Conservation (phyloP, 2,329 filamentous ascomycete genomes). For the Diaporthe citriasiana region DNA sequence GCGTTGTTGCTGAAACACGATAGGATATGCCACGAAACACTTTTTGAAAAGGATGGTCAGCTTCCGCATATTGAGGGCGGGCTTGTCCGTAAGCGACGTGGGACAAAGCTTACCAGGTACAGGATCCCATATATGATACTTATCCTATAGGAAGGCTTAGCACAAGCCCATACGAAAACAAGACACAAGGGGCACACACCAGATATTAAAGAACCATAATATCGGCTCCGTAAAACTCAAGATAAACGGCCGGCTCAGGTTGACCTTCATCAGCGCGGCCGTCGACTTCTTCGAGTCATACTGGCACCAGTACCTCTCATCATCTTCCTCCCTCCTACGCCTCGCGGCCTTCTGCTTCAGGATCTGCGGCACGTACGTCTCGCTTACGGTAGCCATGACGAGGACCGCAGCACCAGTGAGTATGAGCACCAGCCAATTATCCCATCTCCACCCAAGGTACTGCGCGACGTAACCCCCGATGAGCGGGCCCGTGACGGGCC, state of each 20-base stretch:
- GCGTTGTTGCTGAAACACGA: constrained; percentile 81
- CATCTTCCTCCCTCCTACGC: constrained; percentile 76
- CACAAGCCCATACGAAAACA: not conserved
- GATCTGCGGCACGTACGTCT: constrained; percentile 83
- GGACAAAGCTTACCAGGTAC: constrained; percentile 42
- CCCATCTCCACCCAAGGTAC: constrained; percentile 89
- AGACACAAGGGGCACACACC: constrained; percentile 59
- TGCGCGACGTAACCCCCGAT: constrained; percentile 86
- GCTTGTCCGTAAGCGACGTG: not conserved
- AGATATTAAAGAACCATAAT: constrained; percentile 75
- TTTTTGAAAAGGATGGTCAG: not conserved
- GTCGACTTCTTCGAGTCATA: constrained; percentile 79
- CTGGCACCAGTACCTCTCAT: constrained; percentile 81
- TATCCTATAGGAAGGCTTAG: constrained; percentile 64
- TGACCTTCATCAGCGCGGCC: constrained; percentile 77
- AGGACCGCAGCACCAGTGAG: constrained; percentile 73
- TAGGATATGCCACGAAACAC: constrained; percentile 91
- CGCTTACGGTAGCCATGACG: constrained; percentile 72
- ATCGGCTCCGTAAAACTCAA: constrained; percentile 88
- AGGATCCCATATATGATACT: constrained; percentile 89
- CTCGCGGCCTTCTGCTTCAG: constrained; percentile 76
- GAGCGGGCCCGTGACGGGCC: constrained; percentile 70
- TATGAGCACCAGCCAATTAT: constrained; percentile 85
- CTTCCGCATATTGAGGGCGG: not conserved
- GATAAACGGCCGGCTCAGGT: constrained; percentile 82